phyloP scores from a whole-genome alignment of 345 rosid species.

The Isatis tinctoria region DNA sequence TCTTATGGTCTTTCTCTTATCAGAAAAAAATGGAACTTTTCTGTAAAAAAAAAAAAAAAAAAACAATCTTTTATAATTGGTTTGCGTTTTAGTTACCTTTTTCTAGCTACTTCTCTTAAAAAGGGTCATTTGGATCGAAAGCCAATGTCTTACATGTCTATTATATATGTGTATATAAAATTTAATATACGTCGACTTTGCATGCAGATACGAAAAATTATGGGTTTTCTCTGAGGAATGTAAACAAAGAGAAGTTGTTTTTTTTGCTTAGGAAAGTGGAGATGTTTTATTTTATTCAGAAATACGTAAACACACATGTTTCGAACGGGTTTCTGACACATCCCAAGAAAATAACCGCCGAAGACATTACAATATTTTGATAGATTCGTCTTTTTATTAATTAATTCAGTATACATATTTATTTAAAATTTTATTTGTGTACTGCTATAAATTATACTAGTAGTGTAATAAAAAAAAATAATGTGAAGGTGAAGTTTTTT shows the following conservation, averaged over 20 bases:
- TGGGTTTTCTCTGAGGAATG: background rate
- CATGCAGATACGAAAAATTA: slow-evolving; percentile 15
- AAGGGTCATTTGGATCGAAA: slow-evolving; percentile 20
- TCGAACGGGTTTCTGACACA: slow-evolving; percentile 8
- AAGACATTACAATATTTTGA: background rate
- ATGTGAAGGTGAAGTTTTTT: background rate
- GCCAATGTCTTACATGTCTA: slow-evolving; percentile 26
- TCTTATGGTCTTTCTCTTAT: background rate
- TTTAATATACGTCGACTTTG: slow-evolving; percentile 24
- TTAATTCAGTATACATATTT: background rate
- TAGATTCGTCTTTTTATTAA: background rate
- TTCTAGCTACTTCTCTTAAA: slow-evolving; percentile 6
- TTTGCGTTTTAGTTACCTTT: slow-evolving; percentile 17
- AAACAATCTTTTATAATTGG: background rate
- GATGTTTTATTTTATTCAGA: background rate
- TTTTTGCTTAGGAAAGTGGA: background rate
- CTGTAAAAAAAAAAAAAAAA: background rate
- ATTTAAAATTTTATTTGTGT: background rate
- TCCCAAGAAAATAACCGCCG: slow-evolving; percentile 11
- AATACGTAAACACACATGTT: background rate
- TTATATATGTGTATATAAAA: background rate
- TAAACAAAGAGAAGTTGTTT: background rate
- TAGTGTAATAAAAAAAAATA: too few species aligned
- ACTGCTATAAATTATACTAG: background rate
- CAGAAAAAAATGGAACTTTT: slow-evolving; percentile 14